Conservation (phyloP, 768 basidiomycete species). For the Gelatoporia subvermispora region DNA sequence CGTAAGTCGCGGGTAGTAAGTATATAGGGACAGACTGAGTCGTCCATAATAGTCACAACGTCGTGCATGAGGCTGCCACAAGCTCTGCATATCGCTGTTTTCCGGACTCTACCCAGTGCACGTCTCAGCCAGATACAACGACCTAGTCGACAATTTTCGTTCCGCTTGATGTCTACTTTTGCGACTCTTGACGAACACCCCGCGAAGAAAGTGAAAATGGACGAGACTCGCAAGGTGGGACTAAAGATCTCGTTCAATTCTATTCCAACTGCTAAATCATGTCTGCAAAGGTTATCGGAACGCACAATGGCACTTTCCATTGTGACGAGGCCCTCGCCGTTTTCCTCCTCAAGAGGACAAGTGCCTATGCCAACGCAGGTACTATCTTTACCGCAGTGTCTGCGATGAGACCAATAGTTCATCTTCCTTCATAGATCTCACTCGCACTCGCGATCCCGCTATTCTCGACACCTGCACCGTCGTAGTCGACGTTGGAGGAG, state of each 20-base stretch:
- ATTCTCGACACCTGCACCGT: conserved; percentile 81
- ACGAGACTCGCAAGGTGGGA: conserved; percentile 29
- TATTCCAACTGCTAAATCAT: not conserved
- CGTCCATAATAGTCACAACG: too few species aligned
- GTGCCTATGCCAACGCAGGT: conserved; percentile 74
- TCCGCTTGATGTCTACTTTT: conserved; percentile 12
- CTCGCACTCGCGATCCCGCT: conserved; percentile 68
- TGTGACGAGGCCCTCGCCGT: conserved; percentile 97
- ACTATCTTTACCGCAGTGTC: conserved; percentile 10
- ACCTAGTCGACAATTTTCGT: too few species aligned
- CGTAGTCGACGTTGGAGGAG: conserved; percentile 93
- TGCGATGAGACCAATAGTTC: not conserved
- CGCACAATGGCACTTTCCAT: conserved; percentile 94
- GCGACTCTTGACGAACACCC: conserved; percentile 16
- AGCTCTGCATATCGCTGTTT: too few species aligned
- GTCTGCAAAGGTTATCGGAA: conserved; percentile 69
- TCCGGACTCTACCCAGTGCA: too few species aligned
- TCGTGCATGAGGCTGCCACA: too few species aligned
- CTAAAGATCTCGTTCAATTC: not conserved
- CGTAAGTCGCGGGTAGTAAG: too few species aligned
- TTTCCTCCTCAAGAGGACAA: conserved; percentile 77
- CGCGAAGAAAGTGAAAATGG: conserved; percentile 41
- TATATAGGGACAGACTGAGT: too few species aligned
- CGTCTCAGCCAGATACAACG: too few species aligned
- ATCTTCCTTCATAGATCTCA: conserved; percentile 34